Base-by-base conservation (phyloP, 257 asterid genomes). In the Vinca minor region DNA sequence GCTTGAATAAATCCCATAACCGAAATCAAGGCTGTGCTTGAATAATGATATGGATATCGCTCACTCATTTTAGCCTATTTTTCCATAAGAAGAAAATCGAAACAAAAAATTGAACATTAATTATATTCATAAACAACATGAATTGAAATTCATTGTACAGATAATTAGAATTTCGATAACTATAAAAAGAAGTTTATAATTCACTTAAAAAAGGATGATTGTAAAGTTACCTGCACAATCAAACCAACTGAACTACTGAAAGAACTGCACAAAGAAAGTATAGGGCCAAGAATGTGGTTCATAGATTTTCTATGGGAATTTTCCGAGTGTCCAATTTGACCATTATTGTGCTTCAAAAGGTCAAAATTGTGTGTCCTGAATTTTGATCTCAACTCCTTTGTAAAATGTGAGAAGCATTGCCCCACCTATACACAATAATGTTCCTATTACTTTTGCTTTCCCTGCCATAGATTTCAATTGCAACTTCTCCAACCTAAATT, bases 181-280 rank as follows among this genome's bases (percentile, higher is more conserved):
- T 0, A 63, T 8, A 17, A 3, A 0, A 5, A 5, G 1, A 3
- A 47, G n/a, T n/a, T 59, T 18, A 0, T 13, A 35, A 45, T 11
- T 6, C 14, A n/a, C n/a, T n/a, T n/a, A n/a, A n/a, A n/a, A n/a
- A n/a, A n/a, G n/a, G n/a, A n/a, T n/a, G n/a, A n/a, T n/a, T n/a
- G n/a, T n/a, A n/a, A n/a, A n/a, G n/a, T n/a, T n/a, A 86, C 97
- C 90, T 85, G 97, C 55, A 78, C 2, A 49, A 90, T 82, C 53
- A 85, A 72, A 35, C 83, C 69, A 4, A 84, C 1, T 0, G 96
- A 73, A 3, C 29, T 2, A 13, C 79, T 54, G 35, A 87, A 20
- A 47, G 81, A 77, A 48, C 81, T 47, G 4, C 38, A 66, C n/a
- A 90, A 73, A 8, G 87, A 84, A 15, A 82, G 47, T 8, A 78